Evolutionary conservation across 768 basidiomycete species (phyloP), one percentile per base, ranked within the genome.

Genomic region (Neoboletus brunneissimus): DNA sequence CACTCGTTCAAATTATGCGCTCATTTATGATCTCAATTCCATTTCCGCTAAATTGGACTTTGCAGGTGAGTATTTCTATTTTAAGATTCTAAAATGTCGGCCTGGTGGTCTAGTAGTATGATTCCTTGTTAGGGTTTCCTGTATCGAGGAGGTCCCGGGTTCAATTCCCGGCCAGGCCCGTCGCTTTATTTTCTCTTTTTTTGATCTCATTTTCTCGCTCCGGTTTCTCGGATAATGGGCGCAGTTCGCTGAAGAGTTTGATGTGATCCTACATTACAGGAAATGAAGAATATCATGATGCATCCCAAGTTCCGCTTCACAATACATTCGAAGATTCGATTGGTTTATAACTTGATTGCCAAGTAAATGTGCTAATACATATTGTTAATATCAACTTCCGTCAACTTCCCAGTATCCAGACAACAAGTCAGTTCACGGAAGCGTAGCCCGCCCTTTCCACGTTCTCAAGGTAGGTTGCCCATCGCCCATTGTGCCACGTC

Each of bases 71-170:
- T 4, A 42, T 1, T 22, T n/a, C 2, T 41, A 25, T n/a, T 7
- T 1, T 1, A 2, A 16, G 8, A 0, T 1, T 2, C 0, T 0
- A 0, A 22, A 3, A 15, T 40, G 22, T 55, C 57, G 79, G 79
- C 80, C 78, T 80, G 78, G 75, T 81, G 79, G 79, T 81, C 79
- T 82, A 81, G 80, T 81, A 78, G 81, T 80, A 82, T 82, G 81
- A 82, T 81, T 81, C 81, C 78, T 81, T 79, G 78, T 82, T 81
- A 79, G 81, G 80, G 80, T 57, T 59, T 34, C 51, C 51, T 57
- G 51, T 42, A 53, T 81, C 78, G 79, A 79, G 79, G 79, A 81
- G 79, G 80, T 78, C 79, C 80, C 76, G 79, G 78, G 79, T 81
- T 81, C 79, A 77, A 81, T 79, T 79, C 78, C 78, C 78, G 76